Base-by-base conservation (phyloP, 495 filamentous ascomycete species). In the Gamarada debralockiae region DNA sequence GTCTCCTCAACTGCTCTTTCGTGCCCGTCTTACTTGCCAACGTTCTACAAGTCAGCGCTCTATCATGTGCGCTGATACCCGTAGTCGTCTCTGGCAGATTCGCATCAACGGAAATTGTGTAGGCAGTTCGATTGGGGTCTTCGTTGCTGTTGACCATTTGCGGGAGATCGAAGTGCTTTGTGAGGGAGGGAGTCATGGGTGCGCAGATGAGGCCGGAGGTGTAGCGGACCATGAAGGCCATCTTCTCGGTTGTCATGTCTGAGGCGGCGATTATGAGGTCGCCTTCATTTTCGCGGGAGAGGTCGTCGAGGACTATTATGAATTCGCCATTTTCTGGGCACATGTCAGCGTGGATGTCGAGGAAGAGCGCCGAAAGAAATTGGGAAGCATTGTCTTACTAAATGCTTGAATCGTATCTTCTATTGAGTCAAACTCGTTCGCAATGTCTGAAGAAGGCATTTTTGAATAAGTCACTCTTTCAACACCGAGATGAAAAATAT, bases 191-290 rank as follows among this genome's bases (percentile, higher is more conserved):
- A 18, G 82, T 73, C 34, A 97, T 75, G 14, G 93, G 92, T 0
- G 86, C 86, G 79, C 93, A 97, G 73, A 98, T 85, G 43, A 90
- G 78, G 58, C 93, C 93, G 12, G 90, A 96, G 14, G 85, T 84
- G 65, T 96, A 81, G 23, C 91, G 88, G 59, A 98, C 81, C 78
- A 98, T 82, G 70, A 97, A 97, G 53, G 90, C 90, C 87, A 92
- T 91, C 68, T 97, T 91, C 46, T 87, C 79, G 14, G 89, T 76
- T 18, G 92, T 97, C 61, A 97, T 73, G 57, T 87, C 78, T 29
- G 90, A 76, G 20, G 91, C 95, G 46, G 95, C 89, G 62, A 97
- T 92, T 67, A 98, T 95, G 22, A 98, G 84, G 72, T 98, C 93
- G 61, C 90, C 95, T 76, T 98, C 95, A 70, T 97, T 97, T 67